phyloP scores from a whole-genome alignment of 179 eudicot genomes.

The Silene noctiflora region DNA sequence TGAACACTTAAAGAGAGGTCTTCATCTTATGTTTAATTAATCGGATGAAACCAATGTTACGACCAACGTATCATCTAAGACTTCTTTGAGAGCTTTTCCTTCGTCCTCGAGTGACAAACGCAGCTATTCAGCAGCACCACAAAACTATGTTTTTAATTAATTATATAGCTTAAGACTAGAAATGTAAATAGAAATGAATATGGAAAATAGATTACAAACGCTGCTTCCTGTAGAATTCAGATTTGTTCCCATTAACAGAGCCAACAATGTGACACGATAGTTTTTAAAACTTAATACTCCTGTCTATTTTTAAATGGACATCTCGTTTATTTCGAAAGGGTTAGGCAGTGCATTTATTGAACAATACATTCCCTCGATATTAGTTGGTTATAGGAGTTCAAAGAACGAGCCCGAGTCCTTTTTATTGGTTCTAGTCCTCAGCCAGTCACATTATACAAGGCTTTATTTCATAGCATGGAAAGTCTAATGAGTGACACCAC shows the following conservation, averaged over 20 bases:
- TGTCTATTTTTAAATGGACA: neutral
- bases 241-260: neutral
- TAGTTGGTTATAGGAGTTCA: no score
- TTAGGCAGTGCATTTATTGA: no score
- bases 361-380: no score
- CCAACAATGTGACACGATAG: neutral
- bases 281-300: neutral
- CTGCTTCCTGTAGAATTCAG: neutral
- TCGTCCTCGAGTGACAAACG: neutral
- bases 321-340: neutral
- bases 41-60: neutral
- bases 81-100: neutral
- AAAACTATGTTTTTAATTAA: neutral
- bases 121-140: neutral
- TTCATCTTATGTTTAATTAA: neutral
- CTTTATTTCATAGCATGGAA: neutral
- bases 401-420: neutral
- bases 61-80: neutral
- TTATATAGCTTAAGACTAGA: neutral
- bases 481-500: neutral
- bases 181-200: neutral
- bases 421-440: neutral
- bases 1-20: neutral
- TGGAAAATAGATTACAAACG: neutral
- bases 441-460: neutral